A percentile compares a stretch with the other conserved stretches of the same genome.
Evolutionary conservation across 2,329 filamentous ascomycete genomes (phyloP).

Genomic region (Penicillium digitatum): DNA sequence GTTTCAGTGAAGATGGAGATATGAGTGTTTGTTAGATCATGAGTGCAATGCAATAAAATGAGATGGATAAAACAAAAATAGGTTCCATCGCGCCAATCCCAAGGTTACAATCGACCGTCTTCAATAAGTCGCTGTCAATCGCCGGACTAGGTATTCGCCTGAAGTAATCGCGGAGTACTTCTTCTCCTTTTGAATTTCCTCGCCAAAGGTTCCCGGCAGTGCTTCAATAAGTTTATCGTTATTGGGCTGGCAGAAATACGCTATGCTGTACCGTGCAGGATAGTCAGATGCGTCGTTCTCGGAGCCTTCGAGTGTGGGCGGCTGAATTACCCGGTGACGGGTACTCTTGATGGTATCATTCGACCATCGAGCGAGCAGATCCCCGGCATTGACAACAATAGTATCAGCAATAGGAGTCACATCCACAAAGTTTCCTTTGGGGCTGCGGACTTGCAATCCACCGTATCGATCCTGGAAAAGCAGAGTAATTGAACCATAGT

Average conservation of each 20-base stretch:
- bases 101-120: background rate
- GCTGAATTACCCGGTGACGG: slow-evolving; percentile 84
- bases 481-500: slow-evolving; percentile 54
- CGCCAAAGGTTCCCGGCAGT: slow-evolving; percentile 69
- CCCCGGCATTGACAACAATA: slow-evolving; percentile 84
- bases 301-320: slow-evolving; percentile 53
- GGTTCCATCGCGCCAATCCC: background rate
- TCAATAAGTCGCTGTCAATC: slow-evolving; percentile 68
- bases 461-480: slow-evolving; percentile 56
- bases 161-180: slow-evolving; percentile 76
- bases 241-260: slow-evolving; percentile 90
- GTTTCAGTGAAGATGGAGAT: background rate
- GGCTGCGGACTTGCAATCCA: slow-evolving; percentile 62
- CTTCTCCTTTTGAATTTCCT: slow-evolving; percentile 58
- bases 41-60: background rate
- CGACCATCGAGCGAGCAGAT: slow-evolving; percentile 80
- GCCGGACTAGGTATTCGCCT: slow-evolving; percentile 74
- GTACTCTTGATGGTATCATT: slow-evolving; percentile 91
- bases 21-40: too few relatives aligned
- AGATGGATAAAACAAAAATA: too few relatives aligned
- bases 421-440: slow-evolving; percentile 73
- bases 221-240: slow-evolving; percentile 71
- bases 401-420: slow-evolving; percentile 77
- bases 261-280: slow-evolving; percentile 79
- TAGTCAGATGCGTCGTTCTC: slow-evolving; percentile 47